phyloP scores from a whole-genome alignment of 1,139 yeast genomes.

The Yamadazyma blattariae region DNA sequence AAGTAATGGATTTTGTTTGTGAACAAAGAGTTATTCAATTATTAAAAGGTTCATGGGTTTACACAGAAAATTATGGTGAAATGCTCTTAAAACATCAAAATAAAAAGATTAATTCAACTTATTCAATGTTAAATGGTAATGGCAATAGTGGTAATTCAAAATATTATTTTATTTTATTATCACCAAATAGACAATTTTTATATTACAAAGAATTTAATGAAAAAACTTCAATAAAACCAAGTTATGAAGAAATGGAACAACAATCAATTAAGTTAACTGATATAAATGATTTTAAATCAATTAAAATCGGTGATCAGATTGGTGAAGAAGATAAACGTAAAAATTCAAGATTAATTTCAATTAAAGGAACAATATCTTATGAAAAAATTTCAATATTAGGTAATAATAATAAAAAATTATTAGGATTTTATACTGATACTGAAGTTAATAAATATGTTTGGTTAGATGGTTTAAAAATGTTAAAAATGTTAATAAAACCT shows the following conservation, averaged over 20 bases:
- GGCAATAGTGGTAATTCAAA: conserved; percentile 11
- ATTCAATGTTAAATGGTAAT: neutral
- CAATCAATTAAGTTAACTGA: conserved; percentile 31
- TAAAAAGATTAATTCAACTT: conserved; percentile 14
- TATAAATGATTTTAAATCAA: conserved; percentile 41
- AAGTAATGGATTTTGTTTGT: conserved; percentile 71
- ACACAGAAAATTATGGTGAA: conserved; percentile 59
- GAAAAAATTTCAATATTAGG: conserved; percentile 53
- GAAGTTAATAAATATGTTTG: conserved; percentile 69
- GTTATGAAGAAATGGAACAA: conserved; percentile 51
- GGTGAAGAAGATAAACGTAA: conserved; percentile 38
- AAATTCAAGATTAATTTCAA: conserved; percentile 43
- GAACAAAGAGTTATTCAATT: conserved; percentile 74
- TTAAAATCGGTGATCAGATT: conserved; percentile 40
- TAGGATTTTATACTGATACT: conserved; percentile 69
- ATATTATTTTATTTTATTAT: conserved; percentile 58
- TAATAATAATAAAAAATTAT: conserved; percentile 35
- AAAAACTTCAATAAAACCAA: conserved; percentile 49
- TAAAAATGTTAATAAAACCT: conserved; percentile 34
- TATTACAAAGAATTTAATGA: conserved; percentile 59
- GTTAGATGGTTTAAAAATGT: conserved; percentile 76
- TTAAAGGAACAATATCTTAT: conserved; percentile 53
- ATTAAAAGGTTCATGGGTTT: conserved; percentile 85
- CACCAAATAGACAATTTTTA: conserved; percentile 68
- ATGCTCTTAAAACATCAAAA: conserved; percentile 22